Conservation (phyloP, 2,329 filamentous ascomycete genomes). For the Trichoderma sp. region DNA sequence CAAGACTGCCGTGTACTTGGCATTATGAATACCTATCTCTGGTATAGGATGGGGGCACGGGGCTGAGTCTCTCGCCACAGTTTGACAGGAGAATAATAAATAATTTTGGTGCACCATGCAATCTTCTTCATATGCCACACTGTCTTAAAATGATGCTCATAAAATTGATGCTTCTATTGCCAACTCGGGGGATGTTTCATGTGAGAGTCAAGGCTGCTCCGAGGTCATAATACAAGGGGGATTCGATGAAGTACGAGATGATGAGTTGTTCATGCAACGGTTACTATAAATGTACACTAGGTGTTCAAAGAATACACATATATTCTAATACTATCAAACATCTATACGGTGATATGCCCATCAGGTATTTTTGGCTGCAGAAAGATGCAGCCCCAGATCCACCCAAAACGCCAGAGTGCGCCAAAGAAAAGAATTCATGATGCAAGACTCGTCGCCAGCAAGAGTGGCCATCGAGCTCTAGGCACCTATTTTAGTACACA, state of each 20-base stretch:
- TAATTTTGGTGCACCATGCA: slow-evolving; percentile 21
- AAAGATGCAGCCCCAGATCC: slow-evolving; percentile 25
- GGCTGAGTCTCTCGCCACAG: slow-evolving; percentile 33
- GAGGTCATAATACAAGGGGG: neutral
- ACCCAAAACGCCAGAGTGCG: slow-evolving; percentile 23
- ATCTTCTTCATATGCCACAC: neutral
- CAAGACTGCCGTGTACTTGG: slow-evolving; percentile 22
- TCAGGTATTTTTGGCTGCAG: neutral
- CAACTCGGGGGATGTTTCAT: neutral
- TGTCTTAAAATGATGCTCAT: neutral
- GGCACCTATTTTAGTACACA: slow-evolving; percentile 49
- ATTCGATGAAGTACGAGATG: neutral
- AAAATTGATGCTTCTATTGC: neutral
- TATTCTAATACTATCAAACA: neutral
- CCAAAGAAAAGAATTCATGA: neutral
- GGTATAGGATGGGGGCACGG: slow-evolving; percentile 25
- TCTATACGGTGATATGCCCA: neutral
- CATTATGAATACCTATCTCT: slow-evolving; percentile 28
- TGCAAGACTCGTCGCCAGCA: neutral
- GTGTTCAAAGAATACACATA: neutral
- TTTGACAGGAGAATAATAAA: slow-evolving; percentile 32
- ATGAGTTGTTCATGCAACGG: neutral
- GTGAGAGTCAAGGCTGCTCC: neutral
- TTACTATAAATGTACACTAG: neutral
- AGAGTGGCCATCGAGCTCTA: neutral